Base-by-base conservation (phyloP, 2,329 filamentous ascomycete genomes). In the Colletotrichum sp. region DNA sequence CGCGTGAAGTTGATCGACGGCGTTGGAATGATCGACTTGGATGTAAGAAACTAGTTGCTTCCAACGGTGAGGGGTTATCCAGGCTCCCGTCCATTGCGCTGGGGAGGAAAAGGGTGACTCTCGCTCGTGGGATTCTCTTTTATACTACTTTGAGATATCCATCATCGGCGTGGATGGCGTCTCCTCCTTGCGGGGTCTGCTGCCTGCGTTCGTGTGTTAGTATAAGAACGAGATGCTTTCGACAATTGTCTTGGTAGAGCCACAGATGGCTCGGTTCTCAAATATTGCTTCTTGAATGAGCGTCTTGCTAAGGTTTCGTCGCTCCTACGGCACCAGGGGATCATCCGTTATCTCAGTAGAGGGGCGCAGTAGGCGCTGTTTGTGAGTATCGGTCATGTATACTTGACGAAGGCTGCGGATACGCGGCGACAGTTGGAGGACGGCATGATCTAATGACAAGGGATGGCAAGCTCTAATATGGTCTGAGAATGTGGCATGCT, bases 81-180 rank as follows among this genome's bases (percentile, higher is more conserved):
- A n/a, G 3, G 7, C 1, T 49, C 15, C 8, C 8, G 18, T 3
- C 0, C 39, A 49, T 49, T 49, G 10, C n/a, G n/a, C 44, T 8
- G 44, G 0, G 44, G n/a, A 21, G 6, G 44, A 49, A 21, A 49
- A 49, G 44, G n/a, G n/a, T 4, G n/a, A n/a, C n/a, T 13, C n/a
- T 21, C 0, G n/a, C 44, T 4, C 6, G 10, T 21, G 1, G 0
- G 44, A 2, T 49, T 49, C 44, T 49, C 10, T 49, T 6, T 49
- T 49, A 21, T 49, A 4, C 0, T 13, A 21, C 44, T 8, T 5
- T 52, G 3, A 21, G n/a, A 21, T 49, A 1, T 0, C n/a, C 6
- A 0, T 0, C 44, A 2, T 1, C 44, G 1, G 18, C 39, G 9
- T n/a, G 18, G 5, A 7, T 12, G 0, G n/a, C n/a, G 0, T 49